Conservation (phyloP, 805 yeast species). For the Dipodascopsis uninucleata region DNA sequence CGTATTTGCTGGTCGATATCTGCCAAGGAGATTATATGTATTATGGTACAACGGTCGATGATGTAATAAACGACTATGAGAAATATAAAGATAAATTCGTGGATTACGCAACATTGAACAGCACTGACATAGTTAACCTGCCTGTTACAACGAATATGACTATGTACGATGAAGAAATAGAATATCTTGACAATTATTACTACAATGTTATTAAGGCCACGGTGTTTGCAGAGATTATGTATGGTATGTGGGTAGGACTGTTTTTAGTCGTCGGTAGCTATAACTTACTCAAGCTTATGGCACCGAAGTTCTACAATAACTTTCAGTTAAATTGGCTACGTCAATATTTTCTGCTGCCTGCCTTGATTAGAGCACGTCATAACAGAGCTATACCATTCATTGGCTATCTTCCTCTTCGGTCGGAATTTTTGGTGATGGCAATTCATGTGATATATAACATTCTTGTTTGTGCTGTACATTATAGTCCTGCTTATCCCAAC, state of each 20-base stretch:
- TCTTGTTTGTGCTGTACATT: constrained; percentile 3
- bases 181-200: constrained; percentile 1
- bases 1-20: no score
- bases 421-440: constrained; percentile 8
- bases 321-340: constrained; percentile 1
- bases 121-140: no score
- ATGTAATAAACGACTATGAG: no score
- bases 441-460: constrained; percentile 6
- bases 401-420: constrained; percentile 15
- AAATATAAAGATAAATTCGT: no score
- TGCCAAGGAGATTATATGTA: no score
- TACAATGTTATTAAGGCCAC: constrained; percentile 4
- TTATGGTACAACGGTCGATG: no score
- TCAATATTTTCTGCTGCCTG: constrained; percentile 18
- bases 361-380: constrained; percentile 7
- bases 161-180: neutral
- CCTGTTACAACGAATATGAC: constrained; percentile 10
- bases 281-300: constrained; percentile 3
- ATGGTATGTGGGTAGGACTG: constrained; percentile 1
- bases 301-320: constrained; percentile 1
- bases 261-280: constrained; percentile 2
- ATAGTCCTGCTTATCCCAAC: neutral
- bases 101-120: no score
- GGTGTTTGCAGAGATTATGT: constrained; percentile 3
- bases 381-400: constrained; percentile 4